These are phyloP conservation scores for Metschnikowia henanensis DNA, from an alignment of 805 yeast genomes.

Conservation along the genomic window DNA sequence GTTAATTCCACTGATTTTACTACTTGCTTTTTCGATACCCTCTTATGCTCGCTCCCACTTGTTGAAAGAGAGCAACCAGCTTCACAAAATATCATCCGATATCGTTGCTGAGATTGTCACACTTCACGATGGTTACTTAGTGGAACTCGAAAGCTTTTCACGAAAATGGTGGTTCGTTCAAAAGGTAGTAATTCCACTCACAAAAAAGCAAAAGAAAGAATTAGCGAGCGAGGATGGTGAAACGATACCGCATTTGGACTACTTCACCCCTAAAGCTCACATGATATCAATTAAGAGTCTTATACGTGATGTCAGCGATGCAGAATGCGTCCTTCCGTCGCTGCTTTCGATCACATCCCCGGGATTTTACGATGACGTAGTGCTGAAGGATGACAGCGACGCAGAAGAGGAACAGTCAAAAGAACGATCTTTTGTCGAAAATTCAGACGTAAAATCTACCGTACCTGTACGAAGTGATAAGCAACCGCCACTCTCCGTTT, in stretches of 20 bases:
- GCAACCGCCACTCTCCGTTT: neutral
- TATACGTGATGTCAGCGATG: conserved; percentile 14
- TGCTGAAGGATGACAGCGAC: conserved; percentile 12
- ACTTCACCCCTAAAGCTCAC: conserved; percentile 4
- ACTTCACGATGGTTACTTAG: conserved; percentile 7
- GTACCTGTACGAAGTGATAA: neutral
- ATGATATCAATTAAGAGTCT: conserved; percentile 13
- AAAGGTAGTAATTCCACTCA: conserved; percentile 14
- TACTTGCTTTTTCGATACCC: no score
- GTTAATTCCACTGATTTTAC: no score
- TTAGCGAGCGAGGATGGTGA: neutral
- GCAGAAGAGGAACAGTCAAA: conserved; percentile 4
- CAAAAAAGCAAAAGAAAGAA: conserved; percentile 3
- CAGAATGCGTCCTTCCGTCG: conserved; percentile 15
- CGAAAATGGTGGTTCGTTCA: conserved; percentile 20
- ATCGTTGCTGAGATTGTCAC: conserved; percentile 2
- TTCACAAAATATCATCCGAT: neutral
- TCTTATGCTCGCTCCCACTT: conserved; percentile 13
- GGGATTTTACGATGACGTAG: conserved; percentile 19
- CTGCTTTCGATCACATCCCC: conserved; percentile 19
- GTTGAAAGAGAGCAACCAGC: conserved; percentile 5
- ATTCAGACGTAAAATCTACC: neutral
- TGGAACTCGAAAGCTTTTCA: conserved; percentile 13
- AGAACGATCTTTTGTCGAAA: neutral
- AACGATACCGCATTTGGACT: neutral